Percentiles rank a stretch among this genome's conserved stretches.
These are phyloP conservation scores for Batkoa obscura DNA, from an alignment of 371 early-diverging fungal genomes.

Conservation along the genomic window DNA sequence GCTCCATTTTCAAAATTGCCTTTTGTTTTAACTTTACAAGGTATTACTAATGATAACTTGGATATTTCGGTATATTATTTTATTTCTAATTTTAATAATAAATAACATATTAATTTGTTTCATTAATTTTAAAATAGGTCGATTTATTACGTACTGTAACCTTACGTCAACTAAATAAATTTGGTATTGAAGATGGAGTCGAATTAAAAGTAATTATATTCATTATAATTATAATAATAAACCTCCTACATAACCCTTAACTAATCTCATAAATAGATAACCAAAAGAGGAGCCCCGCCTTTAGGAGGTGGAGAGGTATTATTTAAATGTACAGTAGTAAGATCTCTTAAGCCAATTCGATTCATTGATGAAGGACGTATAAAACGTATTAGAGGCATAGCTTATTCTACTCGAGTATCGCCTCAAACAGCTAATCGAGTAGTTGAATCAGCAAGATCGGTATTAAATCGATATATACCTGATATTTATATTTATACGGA, in stretches of 20 bases:
- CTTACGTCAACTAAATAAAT: slow-evolving; percentile 60
- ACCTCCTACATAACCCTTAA: too few relatives aligned
- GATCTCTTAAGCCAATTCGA: slow-evolving; percentile 58
- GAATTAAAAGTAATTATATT: slow-evolving; percentile 52
- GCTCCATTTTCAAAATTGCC: slow-evolving; percentile 85
- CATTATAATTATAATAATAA: too few relatives aligned
- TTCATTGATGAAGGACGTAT: slow-evolving; percentile 68
- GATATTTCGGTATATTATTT: slow-evolving; percentile 43
- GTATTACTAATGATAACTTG: slow-evolving; percentile 82
- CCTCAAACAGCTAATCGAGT: slow-evolving; percentile 88
- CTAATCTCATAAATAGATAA: slow-evolving; percentile 1
- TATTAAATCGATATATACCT: slow-evolving; percentile 74
- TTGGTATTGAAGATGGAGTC: slow-evolving; percentile 55
- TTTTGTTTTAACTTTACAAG: slow-evolving; percentile 54
- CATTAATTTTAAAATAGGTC: slow-evolving; percentile 19
- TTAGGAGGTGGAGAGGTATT: slow-evolving; percentile 83
- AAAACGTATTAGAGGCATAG: slow-evolving; percentile 89
- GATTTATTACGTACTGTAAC: slow-evolving; percentile 83
- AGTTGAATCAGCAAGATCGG: slow-evolving; percentile 66
- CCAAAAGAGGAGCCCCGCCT: slow-evolving; percentile 85
- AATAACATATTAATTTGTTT: too few relatives aligned
- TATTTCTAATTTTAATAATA: too few relatives aligned
- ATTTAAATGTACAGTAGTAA: slow-evolving; percentile 67
- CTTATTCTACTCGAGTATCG: slow-evolving; percentile 81
- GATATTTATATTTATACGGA: slow-evolving; percentile 95